Percentiles rank a stretch among this genome's conserved stretches.
phyloP scores from a whole-genome alignment of 2,329 filamentous ascomycete genomes.

The Fusarium verrucosum region DNA sequence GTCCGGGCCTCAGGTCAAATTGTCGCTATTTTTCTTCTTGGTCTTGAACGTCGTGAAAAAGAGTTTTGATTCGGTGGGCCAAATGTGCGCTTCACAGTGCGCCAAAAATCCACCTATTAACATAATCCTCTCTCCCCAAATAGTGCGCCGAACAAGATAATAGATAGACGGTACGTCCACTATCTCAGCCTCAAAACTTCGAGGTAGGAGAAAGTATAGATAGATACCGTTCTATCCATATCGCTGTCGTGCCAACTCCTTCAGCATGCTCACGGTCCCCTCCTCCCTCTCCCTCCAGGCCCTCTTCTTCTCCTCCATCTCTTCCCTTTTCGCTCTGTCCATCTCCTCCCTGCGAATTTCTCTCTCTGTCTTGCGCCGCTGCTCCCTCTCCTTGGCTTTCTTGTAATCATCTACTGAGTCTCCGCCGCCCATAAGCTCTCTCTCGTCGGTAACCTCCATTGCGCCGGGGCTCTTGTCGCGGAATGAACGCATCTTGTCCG shows the following conservation, averaged over 20 bases:
- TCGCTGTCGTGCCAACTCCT: constrained; percentile 78
- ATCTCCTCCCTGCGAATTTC: constrained; percentile 86
- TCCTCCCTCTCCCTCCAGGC: constrained; percentile 81
- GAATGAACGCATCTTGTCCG: constrained; percentile 78
- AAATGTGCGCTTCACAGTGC: constrained; percentile 44
- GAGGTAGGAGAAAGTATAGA: background rate
- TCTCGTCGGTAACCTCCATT: constrained; percentile 66
- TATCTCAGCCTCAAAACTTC: background rate
- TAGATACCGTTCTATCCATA: constrained; percentile 65
- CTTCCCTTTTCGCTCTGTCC: constrained; percentile 75
- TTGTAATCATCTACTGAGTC: constrained; percentile 74
- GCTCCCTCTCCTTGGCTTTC: constrained; percentile 69
- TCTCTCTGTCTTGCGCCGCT: constrained; percentile 82
- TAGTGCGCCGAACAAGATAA: background rate
- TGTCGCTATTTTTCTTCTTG: constrained; percentile 16
- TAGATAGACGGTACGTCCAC: background rate
- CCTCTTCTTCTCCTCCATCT: constrained; percentile 79
- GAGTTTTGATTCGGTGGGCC: constrained; percentile 45
- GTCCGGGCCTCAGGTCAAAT: background rate
- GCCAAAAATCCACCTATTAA: constrained; percentile 17
- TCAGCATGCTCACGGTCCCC: constrained; percentile 83
- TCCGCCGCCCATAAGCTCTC: constrained; percentile 80
- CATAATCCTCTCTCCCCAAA: background rate
- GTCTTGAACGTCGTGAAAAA: constrained; percentile 36
- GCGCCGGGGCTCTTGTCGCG: constrained; percentile 70